Evolutionary conservation across 192 early-diverging fungal genomes (phyloP).

Genomic region (Diversispora epigaea): DNA sequence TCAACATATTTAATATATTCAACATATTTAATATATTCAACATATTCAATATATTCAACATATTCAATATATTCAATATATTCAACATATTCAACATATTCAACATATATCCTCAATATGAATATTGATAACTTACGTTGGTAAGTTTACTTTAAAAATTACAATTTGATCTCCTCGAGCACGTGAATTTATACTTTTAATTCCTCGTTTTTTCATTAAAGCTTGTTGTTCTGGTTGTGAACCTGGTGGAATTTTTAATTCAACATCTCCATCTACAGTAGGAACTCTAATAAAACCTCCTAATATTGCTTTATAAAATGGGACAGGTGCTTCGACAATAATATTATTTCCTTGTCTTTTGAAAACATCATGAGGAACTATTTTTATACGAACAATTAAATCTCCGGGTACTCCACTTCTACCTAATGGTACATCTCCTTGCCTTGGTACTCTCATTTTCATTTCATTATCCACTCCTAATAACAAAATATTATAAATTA

Average conservation of each 20-base stretch:
- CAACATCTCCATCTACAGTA: conserved; percentile 95
- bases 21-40: too few relatives aligned
- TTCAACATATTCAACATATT: neutral
- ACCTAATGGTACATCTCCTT: conserved; percentile 81
- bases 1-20: too few relatives aligned
- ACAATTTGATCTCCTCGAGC: conserved; percentile 90
- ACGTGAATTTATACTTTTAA: conserved; percentile 54
- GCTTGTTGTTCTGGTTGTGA: conserved; percentile 89
- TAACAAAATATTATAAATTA: conserved; percentile 3
- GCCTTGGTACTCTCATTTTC: conserved; percentile 69
- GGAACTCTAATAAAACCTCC: conserved; percentile 86
- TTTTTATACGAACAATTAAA: conserved; percentile 77
- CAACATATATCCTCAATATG: neutral
- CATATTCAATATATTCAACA: neutral
- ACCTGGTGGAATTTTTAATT: conserved; percentile 81
- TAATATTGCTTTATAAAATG: conserved; percentile 83
- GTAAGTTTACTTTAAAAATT: conserved; percentile 79
- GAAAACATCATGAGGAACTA: conserved; percentile 74
- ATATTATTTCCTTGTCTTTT: conserved; percentile 81
- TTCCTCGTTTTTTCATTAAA: conserved; percentile 75
- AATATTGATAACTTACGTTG: conserved; percentile 48
- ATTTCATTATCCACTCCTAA: conserved; percentile 78
- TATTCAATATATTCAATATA: too few relatives aligned
- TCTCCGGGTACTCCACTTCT: conserved; percentile 79
- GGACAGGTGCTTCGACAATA: conserved; percentile 70